These are phyloP conservation scores for Jatropha curcas DNA, from an alignment of 345 rosid species.

Conservation along the genomic window DNA sequence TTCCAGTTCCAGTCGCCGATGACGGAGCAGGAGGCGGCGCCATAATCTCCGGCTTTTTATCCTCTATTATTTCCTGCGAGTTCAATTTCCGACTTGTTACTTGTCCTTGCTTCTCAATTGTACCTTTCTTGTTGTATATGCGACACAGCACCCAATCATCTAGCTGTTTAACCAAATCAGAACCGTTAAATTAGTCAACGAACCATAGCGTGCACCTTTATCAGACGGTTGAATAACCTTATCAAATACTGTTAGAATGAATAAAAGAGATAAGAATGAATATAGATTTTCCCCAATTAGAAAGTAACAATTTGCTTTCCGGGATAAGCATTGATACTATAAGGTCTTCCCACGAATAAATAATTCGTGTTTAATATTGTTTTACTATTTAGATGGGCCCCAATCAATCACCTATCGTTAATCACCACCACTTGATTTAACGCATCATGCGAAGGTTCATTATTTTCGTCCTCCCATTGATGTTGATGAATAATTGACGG, in stretches of 20 bases:
- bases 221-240: neutral
- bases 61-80: conserved; percentile 12
- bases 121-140: conserved; percentile 89
- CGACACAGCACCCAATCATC: conserved; percentile 99
- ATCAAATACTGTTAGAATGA: neutral
- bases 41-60: conserved; percentile 46
- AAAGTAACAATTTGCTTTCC: conserved; percentile 5
- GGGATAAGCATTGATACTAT: neutral
- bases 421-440: neutral
- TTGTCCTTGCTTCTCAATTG: conserved; percentile 51
- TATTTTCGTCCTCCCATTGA: neutral
- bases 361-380: too few species aligned
- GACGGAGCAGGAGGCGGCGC: conserved; percentile 26
- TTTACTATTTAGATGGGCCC: neutral
- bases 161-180: conserved; percentile 48
- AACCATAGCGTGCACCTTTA: neutral
- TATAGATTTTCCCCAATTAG: conserved; percentile 5
- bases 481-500: neutral
- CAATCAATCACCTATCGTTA: neutral
- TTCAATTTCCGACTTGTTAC: neutral
- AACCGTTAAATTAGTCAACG: neutral
- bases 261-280: conserved; percentile 23
- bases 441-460: neutral
- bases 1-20: conserved; percentile 12
- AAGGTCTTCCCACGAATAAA: too few species aligned